Conservation (phyloP, 257 asterid genomes). For the Forsythia viridissima region DNA sequence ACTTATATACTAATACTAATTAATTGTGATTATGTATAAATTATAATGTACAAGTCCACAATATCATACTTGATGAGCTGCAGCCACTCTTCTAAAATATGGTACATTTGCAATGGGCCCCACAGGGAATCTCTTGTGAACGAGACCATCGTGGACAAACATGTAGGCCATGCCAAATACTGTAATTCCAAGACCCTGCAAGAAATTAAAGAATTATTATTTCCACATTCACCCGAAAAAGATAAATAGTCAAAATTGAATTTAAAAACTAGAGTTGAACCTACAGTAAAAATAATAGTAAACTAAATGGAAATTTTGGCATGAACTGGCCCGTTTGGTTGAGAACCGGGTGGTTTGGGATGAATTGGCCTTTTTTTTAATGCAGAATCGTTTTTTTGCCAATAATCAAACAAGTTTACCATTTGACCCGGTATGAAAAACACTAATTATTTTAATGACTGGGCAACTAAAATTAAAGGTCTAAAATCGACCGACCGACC, state of each 20-base stretch:
- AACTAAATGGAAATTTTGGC: no score
- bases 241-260: no score
- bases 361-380: no score
- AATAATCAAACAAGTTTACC: no score
- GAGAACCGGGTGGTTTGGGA: no score
- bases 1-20: background rate
- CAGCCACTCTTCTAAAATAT: constrained; percentile 77
- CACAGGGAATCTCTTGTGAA: constrained; percentile 89
- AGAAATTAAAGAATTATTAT: background rate
- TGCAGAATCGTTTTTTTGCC: no score
- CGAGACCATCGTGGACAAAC: constrained; percentile 99
- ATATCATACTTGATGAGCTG: constrained; percentile 82
- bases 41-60: background rate
- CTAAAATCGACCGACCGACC: background rate
- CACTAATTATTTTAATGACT: no score
- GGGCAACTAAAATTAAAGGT: background rate
- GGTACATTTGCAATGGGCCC: constrained; percentile 97
- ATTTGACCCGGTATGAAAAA: no score
- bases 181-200: constrained; percentile 95
- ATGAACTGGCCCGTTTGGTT: no score
- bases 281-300: no score
- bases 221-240: background rate
- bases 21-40: background rate
- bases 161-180: constrained; percentile 97
- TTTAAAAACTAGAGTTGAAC: no score